These are phyloP conservation scores for Climacium dendroides DNA, from an alignment of 225 moss, liverwort and hornwort species.

Conservation along the genomic window DNA sequence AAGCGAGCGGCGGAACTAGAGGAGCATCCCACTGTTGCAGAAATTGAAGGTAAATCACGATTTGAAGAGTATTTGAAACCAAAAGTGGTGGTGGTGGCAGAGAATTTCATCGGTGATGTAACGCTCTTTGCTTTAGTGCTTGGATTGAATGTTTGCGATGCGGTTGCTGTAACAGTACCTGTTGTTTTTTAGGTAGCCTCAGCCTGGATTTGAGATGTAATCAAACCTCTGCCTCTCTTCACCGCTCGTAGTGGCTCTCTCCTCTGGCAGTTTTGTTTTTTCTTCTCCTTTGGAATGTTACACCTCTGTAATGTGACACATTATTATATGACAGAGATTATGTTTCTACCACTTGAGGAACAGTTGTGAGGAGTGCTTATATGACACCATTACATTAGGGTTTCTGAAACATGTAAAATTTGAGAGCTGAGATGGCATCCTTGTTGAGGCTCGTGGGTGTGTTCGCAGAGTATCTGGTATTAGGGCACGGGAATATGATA, in stretches of 20 bases:
- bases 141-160: not conserved
- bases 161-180: not conserved
- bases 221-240: not conserved
- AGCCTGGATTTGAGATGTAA: not conserved
- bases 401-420: not conserved
- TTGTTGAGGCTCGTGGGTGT: not conserved
- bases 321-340: not conserved
- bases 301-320: not conserved
- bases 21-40: not conserved
- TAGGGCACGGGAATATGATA: not conserved
- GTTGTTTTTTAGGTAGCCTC: not conserved
- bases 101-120: not conserved
- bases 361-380: not conserved
- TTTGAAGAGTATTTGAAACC: not conserved
- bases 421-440: not conserved
- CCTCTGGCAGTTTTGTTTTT: not conserved
- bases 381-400: not conserved
- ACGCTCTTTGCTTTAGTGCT: not conserved
- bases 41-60: not conserved
- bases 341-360: not conserved
- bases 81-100: not conserved
- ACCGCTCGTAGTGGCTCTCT: not conserved
- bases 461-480: not conserved
- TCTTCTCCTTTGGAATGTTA: not conserved
- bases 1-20: not conserved